Base-by-base conservation (phyloP, 2,329 filamentous ascomycete species). In the Lachnellula arida region DNA sequence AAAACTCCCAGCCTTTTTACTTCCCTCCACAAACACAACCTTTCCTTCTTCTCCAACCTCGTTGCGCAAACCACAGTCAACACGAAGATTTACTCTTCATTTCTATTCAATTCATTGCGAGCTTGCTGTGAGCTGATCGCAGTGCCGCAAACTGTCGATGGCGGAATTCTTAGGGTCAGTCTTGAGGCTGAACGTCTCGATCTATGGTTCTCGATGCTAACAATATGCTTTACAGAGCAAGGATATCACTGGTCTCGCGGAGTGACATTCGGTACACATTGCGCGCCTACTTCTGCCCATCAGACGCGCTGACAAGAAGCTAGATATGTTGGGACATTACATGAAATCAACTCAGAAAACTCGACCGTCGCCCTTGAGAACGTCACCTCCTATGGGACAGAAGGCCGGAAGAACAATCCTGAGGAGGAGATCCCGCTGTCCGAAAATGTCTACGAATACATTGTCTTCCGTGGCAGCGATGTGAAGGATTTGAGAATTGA, bases 401-500 rank as follows among this genome's bases (percentile, higher is more conserved):
- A 99, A 77, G 92, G 91, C 55, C 89, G 94, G 63, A 87, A 87
- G 70, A 84, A 81, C 64, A 85, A 87, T 65, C 86, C 87, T 17
- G 82, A 87, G 17, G 89, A 95, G 62, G 92, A 96, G 75, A 88
- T 96, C 56, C 76, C 88, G 39, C 82, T 91, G 3, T 93, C 90
- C 35, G 87, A 94, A 60, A 89, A 89, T 71, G 82, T 96, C 69
- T 99, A 97, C 78, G 94, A 97, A 72, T 97, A 97, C 77, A 97
- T 99, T 70, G 91, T 99, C 63, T 99, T 99, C 75, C 88, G 93
- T 59, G 94, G 94, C 66, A 97, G 91, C 73, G 94, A 99, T 78
- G 94, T 99, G 70, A 99, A 99, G 76, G 94, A 99, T 73, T 81
- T 99, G 68, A 89, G 91, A 67, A 93, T 99, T 68, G 92, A 96